Evolutionary conservation across 108 stramenopile genomes (phyloP), one percentile per base, ranked within the genome.

Genomic region (Pseudonitzschia multistriata): DNA sequence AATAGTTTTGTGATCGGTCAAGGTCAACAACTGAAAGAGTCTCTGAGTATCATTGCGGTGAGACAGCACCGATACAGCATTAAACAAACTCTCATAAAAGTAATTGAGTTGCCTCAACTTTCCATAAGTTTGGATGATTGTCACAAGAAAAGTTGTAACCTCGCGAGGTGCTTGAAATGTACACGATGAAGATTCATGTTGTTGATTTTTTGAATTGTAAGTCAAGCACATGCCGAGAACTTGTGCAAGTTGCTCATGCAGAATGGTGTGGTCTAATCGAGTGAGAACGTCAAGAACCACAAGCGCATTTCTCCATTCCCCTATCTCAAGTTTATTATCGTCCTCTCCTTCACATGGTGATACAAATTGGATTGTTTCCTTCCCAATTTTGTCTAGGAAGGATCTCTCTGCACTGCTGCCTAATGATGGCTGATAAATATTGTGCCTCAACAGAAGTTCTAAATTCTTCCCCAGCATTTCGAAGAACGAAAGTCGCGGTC

Each of bases 391-490:
- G 21, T 81, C 53, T 28, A 91, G 77, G 66, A 83, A 89, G 1
- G 70, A 63, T 24, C 63, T 39, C 34, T 76, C 81, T 10, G 81
- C 74, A 0, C 70, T 67, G 79, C 87, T 87, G 30, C 72, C 74
- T 50, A 81, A 76, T 3, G 91, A 82, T 29, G 91, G 82, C 8
- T 77, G 78, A 63, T 92, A 92, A 13, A 77, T 80, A 72, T 92
- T 85, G 45, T 85, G 70, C 30, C 79, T 62, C 29, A 90, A 61
- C 11, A 92, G 56, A 17, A 82, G 22, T 3, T 67, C 31, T 10
- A 90, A 35, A 35, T 77, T 75, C 36, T 73, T 31, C 0, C 68
- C 72, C 34, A 85, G 22, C 21, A 84, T 54, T 0, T 53, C 52
- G 25, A 82, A 22, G 28, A 77, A 29, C 19, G 57, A 19, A 47